These are phyloP conservation scores for Hyphopichia fennica DNA, from an alignment of 1,139 yeast species.

Conservation along the genomic window DNA sequence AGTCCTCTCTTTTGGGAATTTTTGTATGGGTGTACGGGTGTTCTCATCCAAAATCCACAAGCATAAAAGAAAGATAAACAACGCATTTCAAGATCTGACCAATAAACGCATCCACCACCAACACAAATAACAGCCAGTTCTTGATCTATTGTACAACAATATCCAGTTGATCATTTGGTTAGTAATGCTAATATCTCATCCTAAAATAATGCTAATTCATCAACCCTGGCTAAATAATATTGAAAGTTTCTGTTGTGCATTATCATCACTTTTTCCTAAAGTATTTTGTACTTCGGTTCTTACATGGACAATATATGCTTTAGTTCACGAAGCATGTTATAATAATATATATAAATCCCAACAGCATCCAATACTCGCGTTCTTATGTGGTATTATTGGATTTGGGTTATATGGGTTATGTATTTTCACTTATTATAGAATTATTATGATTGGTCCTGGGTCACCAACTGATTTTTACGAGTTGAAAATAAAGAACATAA, in stretches of 20 bases:
- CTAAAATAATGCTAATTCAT: constrained; percentile 17
- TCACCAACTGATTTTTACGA: constrained; percentile 49
- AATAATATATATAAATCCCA: constrained; percentile 14
- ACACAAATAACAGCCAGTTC: too few species aligned
- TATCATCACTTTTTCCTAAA: constrained; percentile 61
- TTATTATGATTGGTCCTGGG: constrained; percentile 64
- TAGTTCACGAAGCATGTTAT: constrained; percentile 19
- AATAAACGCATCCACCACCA: too few species aligned
- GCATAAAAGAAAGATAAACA: too few species aligned
- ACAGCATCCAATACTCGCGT: constrained; percentile 11
- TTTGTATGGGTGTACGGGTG: too few species aligned
- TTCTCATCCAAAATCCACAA: too few species aligned
- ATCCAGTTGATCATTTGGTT: not conserved
- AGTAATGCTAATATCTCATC: constrained; percentile 23
- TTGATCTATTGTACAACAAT: too few species aligned
- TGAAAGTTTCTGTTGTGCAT: constrained; percentile 41
- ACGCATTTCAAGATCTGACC: not conserved
- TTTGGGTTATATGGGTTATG: constrained; percentile 23
- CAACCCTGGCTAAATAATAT: constrained; percentile 13
- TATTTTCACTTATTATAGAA: constrained; percentile 50
- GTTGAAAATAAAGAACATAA: constrained; percentile 13
- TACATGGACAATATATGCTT: constrained; percentile 59
- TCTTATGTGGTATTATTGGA: constrained; percentile 15
- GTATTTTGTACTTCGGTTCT: constrained; percentile 50
- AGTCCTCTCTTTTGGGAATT: not conserved